Conservation (phyloP, 179 eudicot genomes). For the Pouteria campechiana region DNA sequence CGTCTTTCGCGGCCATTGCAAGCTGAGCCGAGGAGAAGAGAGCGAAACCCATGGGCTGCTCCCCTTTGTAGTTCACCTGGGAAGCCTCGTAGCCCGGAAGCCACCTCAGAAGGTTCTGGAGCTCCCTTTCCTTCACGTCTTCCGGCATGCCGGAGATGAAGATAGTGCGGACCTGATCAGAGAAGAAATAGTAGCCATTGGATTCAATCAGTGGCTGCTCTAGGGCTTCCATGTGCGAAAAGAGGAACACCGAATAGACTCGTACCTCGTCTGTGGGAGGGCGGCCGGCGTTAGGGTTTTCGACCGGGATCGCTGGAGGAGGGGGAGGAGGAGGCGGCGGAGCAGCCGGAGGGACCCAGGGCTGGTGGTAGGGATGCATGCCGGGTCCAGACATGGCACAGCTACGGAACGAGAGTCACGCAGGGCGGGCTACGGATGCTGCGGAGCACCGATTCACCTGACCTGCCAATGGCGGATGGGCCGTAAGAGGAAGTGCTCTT, state of each 20-base stretch:
- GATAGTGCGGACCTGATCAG: slow-evolving; percentile 56
- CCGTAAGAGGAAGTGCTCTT: too few relatives aligned
- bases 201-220: too few relatives aligned
- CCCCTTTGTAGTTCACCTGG: slow-evolving; percentile 83
- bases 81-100: slow-evolving; percentile 95
- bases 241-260: not conserved
- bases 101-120: slow-evolving; percentile 80
- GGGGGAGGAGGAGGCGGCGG: slow-evolving; percentile 38
- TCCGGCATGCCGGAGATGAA: slow-evolving; percentile 83
- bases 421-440: too few relatives aligned
- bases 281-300: slow-evolving; percentile 12
- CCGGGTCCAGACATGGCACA: slow-evolving; percentile 78
- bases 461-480: too few relatives aligned
- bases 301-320: slow-evolving; percentile 17
- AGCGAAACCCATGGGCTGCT: slow-evolving; percentile 89
- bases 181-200: not conserved
- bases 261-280: slow-evolving; percentile 35
- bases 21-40: slow-evolving; percentile 59
- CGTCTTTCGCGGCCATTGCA: slow-evolving; percentile 80
- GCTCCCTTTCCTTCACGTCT: slow-evolving; percentile 90
- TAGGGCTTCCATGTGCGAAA: not conserved
- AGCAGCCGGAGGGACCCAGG: slow-evolving; percentile 33
- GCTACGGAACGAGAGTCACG: not conserved
- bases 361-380: slow-evolving; percentile 67
- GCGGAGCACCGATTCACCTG: too few relatives aligned